Conservation (phyloP, 2,329 filamentous ascomycete genomes). For the Sarocladium brachiariae region DNA sequence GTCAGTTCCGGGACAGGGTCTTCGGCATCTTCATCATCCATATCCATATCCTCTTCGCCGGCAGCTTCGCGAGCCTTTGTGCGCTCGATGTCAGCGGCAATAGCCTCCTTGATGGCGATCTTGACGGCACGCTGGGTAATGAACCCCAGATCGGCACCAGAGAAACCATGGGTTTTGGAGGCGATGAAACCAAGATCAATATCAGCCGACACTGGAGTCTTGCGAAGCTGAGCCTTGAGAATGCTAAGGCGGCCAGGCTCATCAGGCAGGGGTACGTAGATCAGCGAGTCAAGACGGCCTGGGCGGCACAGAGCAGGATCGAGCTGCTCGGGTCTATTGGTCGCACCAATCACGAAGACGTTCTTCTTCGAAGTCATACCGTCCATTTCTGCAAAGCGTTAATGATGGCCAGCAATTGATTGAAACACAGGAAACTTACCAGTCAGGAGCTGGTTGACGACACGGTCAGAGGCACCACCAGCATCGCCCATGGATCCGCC, state of each 20-base stretch:
- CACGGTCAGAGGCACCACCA: conserved; percentile 96
- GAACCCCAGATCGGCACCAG: conserved; percentile 98
- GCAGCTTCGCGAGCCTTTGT: conserved; percentile 82
- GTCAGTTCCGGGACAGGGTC: conserved; percentile 95
- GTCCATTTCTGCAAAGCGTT: conserved; percentile 70
- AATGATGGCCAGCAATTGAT: conserved; percentile 10
- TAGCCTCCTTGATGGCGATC: conserved; percentile 97
- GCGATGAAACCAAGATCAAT: conserved; percentile 90
- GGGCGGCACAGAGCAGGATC: conserved; percentile 97
- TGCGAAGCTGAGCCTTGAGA: conserved; percentile 91
- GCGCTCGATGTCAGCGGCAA: conserved; percentile 80
- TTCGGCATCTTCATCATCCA: conserved; percentile 61
- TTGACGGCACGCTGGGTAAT: conserved; percentile 98
- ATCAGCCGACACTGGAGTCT: conserved; percentile 85
- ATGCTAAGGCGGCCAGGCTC: conserved; percentile 84
- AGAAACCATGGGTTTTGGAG: conserved; percentile 96
- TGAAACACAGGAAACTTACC: conserved; percentile 49
- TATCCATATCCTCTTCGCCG: conserved; percentile 70
- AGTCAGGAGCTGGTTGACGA: conserved; percentile 98
- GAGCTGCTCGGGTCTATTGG: conserved; percentile 97
- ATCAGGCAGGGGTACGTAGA: conserved; percentile 96
- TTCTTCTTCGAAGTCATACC: conserved; percentile 99
- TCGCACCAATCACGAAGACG: conserved; percentile 98
- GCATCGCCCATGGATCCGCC: conserved; percentile 94
- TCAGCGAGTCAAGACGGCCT: conserved; percentile 95